These are phyloP conservation scores for Eucalyptus lansdowneana DNA, from an alignment of 345 rosid species.

Conservation along the genomic window DNA sequence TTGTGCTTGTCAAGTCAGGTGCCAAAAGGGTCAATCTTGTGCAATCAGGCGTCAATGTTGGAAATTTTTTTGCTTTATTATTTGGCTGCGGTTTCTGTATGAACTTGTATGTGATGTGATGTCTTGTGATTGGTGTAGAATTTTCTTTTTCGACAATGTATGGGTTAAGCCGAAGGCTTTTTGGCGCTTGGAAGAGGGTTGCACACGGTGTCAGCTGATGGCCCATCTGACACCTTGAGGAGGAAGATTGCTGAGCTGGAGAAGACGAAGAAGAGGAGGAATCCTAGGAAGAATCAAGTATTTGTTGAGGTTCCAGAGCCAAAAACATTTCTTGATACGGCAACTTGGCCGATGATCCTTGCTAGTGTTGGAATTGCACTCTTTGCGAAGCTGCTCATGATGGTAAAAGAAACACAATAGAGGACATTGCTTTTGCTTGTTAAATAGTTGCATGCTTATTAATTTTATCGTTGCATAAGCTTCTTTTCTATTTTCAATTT, in stretches of 20 bases:
- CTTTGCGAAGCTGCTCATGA: conserved; percentile 74
- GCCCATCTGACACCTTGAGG: conserved; percentile 50
- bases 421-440: not conserved
- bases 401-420: conserved; percentile 17
- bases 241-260: conserved; percentile 36
- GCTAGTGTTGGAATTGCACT: conserved; percentile 56
- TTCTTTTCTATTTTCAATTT: not conserved
- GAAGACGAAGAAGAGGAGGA: conserved; percentile 34
- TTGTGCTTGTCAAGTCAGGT: not conserved
- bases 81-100: not conserved
- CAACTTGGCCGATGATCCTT: conserved; percentile 67
- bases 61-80: not conserved
- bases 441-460: not conserved
- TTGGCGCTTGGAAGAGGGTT: conserved; percentile 19
- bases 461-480: not conserved
- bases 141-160: conserved; percentile 14
- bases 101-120: not conserved
- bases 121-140: not conserved
- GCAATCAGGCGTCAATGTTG: accelerated
- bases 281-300: conserved; percentile 31
- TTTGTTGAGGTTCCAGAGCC: conserved; percentile 82
- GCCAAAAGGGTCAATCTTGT: not conserved
- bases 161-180: conserved; percentile 15
- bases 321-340: conserved; percentile 52
- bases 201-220: conserved; percentile 21